Conservation (phyloP, 306 rosid species). For the Prunus campanulata region DNA sequence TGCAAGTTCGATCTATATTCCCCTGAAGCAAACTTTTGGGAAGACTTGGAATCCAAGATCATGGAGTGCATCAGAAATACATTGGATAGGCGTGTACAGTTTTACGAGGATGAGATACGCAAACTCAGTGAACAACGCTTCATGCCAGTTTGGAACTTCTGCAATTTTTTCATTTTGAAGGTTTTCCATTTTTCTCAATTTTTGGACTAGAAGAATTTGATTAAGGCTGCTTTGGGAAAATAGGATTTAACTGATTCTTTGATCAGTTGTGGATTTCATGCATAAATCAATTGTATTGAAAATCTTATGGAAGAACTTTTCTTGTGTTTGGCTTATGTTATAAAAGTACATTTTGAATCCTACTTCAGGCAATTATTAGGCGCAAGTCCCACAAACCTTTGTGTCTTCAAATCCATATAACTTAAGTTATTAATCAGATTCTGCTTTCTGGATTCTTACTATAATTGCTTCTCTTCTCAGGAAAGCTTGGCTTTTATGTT, state of each 20-base stretch:
- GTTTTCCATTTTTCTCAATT: conserved; percentile 47
- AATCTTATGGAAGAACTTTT: not conserved
- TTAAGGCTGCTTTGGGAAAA: conserved; percentile 14
- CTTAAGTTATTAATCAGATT: not conserved
- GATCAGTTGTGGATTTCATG: not conserved
- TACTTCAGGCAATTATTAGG: conserved; percentile 4
- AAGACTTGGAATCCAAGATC: conserved; percentile 86
- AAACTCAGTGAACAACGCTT: conserved; percentile 96
- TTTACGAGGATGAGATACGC: conserved; percentile 97
- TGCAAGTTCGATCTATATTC: conserved; percentile 81
- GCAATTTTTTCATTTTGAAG: conserved; percentile 95
- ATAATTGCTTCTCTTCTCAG: conserved; percentile 45
- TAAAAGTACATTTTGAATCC: not conserved
- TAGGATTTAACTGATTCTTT: conserved; percentile 9
- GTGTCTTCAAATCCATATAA: conserved; percentile 23
- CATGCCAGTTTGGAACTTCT: conserved; percentile 99
- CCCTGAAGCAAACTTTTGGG: conserved; percentile 95
- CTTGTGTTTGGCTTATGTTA: conserved; percentile 1
- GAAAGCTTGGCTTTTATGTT: conserved; percentile 99
- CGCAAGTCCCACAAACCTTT: not conserved
- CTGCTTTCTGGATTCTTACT: conserved; percentile 24
- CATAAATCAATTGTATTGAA: not conserved
- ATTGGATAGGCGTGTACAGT: conserved; percentile 92
- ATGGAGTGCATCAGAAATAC: conserved; percentile 91
- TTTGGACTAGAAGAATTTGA: conserved; percentile 23